A percentile compares a stretch with the other conserved stretches of the same genome.
Evolutionary conservation across 306 rosid genomes (phyloP).

Genomic region (Trifolium subterraneum): DNA sequence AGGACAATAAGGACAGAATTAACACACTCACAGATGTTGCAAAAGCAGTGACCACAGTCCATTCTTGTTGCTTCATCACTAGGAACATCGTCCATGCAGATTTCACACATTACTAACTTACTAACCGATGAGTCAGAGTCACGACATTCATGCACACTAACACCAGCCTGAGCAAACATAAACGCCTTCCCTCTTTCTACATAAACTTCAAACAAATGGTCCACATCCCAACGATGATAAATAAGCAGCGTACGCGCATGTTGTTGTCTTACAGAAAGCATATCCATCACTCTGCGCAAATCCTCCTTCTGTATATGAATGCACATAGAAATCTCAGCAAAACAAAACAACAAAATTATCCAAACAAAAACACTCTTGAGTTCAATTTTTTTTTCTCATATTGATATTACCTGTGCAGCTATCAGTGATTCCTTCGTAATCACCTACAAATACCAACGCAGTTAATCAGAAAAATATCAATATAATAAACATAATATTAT

Average conservation of each 20-base stretch:
- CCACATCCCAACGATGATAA: constrained; percentile 89
- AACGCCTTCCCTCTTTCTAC: constrained; percentile 67
- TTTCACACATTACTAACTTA: constrained; percentile 60
- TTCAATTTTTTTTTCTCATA: constrained; percentile 2
- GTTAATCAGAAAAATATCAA: constrained; percentile 30
- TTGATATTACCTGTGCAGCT: constrained; percentile 73
- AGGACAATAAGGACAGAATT: neutral
- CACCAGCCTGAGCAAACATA: constrained; percentile 82
- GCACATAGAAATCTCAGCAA: constrained; percentile 32
- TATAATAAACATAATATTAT: neutral
- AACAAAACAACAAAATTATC: neutral
- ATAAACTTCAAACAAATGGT: constrained; percentile 64
- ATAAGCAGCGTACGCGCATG: constrained; percentile 93
- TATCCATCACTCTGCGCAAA: constrained; percentile 82
- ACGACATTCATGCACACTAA: constrained; percentile 58
- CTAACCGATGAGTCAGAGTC: constrained; percentile 39
- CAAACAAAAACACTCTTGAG: neutral
- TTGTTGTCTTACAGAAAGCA: constrained; percentile 73
- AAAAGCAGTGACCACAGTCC: constrained; percentile 96
- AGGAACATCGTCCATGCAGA: constrained; percentile 82
- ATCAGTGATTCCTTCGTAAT: constrained; percentile 77
- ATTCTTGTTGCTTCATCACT: constrained; percentile 67
- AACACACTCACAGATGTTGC: constrained; percentile 77
- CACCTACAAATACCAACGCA: constrained; percentile 57
- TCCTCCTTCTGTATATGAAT: constrained; percentile 72